Base-by-base conservation (phyloP, 2,329 filamentous ascomycete species). In the Diatrype stigma region DNA sequence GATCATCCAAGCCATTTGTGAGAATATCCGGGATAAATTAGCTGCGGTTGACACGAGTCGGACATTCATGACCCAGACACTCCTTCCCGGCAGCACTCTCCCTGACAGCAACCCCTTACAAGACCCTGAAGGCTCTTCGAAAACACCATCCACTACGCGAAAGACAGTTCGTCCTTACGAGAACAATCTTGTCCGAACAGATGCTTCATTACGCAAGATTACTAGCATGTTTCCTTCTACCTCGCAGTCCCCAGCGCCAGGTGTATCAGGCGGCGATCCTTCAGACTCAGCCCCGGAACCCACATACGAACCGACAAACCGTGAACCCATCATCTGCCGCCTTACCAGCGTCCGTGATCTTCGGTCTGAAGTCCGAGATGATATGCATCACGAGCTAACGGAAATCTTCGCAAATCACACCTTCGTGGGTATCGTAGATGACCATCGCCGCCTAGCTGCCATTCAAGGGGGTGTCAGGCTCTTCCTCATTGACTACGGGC, bases 381-480 rank as follows among this genome's bases (percentile, higher is more conserved):
- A 83, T 3, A 90, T 92, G 76, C 91, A 99, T 69, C 84, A 86
- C 58, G 87, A 87, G 48, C 77, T 99, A 35, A 96, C 90, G 0
- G 91, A 96, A 52, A 83, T 94, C 14, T 89, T 97, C 61, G 85
- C 89, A 12, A 85, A 84, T 19, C 91, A 96, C 65, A 96, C 90
- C 1, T 99, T 96, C 67, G 89, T 99, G 45, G 94, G 94, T 2
- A 78, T 99, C 23, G 90, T 97, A 1, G 94, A 99, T 63, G 88
- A 93, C 63, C 81, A 80, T 38, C 86, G 90, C 46, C 88, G 94
- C 11, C 82, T 99, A 12, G 92, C 86, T n/a, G 91, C 94, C 16
- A 88, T 99, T 35, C 94, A 99, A 70, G 86, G 89, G 34, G 94
- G 93, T 14, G 87, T 97, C 8, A 96, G 92, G 66, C 80, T 99